Percentiles rank a stretch among this genome's conserved stretches.
phyloP scores from a whole-genome alignment of 805 yeast species.

The Lachancea fermentati region DNA sequence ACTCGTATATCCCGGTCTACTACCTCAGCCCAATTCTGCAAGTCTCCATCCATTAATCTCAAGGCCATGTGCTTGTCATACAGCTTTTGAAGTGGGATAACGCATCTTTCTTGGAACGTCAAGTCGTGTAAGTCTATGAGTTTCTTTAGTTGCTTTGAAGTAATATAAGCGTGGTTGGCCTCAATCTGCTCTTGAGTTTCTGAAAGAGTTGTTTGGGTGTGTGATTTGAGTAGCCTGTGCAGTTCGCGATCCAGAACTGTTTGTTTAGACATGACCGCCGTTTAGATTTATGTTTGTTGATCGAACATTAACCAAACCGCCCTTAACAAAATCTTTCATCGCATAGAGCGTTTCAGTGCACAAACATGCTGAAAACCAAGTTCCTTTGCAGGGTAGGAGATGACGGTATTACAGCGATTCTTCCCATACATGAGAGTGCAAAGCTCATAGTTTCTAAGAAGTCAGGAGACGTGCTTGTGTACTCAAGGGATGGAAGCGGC shows the following conservation, averaged over 20 bases:
- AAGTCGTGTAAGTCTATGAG: constrained; percentile 26
- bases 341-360: background rate
- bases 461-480: constrained; percentile 28
- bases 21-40: constrained; percentile 58
- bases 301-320: background rate
- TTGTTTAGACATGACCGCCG: constrained; percentile 1
- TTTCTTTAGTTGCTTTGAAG: constrained; percentile 23
- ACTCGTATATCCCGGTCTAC: constrained; percentile 69
- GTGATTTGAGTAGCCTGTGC: constrained; percentile 13
- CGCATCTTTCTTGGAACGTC: constrained; percentile 22
- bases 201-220: constrained; percentile 14
- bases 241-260: constrained; percentile 7
- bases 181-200: constrained; percentile 24
- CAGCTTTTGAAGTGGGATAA: constrained; percentile 18
- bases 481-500: constrained; percentile 19
- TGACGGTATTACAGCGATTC: constrained; percentile 21
- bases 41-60: constrained; percentile 29
- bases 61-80: constrained; percentile 17
- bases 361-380: constrained; percentile 21
- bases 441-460: constrained; percentile 24
- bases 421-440: constrained; percentile 23
- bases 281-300: background rate
- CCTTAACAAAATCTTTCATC: background rate
- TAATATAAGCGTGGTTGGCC: constrained; percentile 23
- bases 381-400: constrained; percentile 15